Base-by-base conservation (phyloP, 2,329 filamentous ascomycete genomes). In the Fusarium bactridioides region DNA sequence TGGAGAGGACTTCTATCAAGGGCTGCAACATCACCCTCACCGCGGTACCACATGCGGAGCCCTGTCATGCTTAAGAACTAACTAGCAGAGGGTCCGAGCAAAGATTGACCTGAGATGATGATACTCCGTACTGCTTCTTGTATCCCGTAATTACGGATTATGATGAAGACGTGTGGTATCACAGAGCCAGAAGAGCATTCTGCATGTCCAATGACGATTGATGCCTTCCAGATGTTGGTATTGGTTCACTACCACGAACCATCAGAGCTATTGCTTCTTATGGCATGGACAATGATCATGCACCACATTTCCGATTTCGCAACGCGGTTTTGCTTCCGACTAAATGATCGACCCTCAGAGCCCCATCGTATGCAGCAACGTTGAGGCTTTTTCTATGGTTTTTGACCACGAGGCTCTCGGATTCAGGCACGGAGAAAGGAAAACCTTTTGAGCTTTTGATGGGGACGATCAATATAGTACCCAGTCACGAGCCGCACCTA, bases 41-140 rank as follows among this genome's bases (percentile, higher is more conserved):
- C 23, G 60, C 71, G 54, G 61, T 63, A 73, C 62, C 48, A 64
- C 61, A 43, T 53, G 66, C 54, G 70, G 70, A 70, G 45, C 41
- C 66, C 55, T 59, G 61, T 29, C 53, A 64, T 54, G 45, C 56
- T 58, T 47, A 43, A 61, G 51, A 45, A 33, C 44, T 54, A 62
- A 57, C 44, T 54, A 62, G 58, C 27, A 61, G 61, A 73, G 66
- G 70, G 70, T 67, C 70, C 70, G 70, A 73, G 70, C 70, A 67
- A 71, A 70, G 45, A 43, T 41, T 69, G 41, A 58, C 50, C 58
- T 57, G 60, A 48, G 37, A 55, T 51, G 38, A 53, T 37, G 38
- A 38, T 54, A 38, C 50, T 53, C 38, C 47, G 18, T 56, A 43
- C 23, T 41, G 31, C 48, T 40, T 25, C 40, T 61, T 67, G 51